Base-by-base conservation (phyloP, 192 early-diverging fungal species). In the Mortierella alpina region DNA sequence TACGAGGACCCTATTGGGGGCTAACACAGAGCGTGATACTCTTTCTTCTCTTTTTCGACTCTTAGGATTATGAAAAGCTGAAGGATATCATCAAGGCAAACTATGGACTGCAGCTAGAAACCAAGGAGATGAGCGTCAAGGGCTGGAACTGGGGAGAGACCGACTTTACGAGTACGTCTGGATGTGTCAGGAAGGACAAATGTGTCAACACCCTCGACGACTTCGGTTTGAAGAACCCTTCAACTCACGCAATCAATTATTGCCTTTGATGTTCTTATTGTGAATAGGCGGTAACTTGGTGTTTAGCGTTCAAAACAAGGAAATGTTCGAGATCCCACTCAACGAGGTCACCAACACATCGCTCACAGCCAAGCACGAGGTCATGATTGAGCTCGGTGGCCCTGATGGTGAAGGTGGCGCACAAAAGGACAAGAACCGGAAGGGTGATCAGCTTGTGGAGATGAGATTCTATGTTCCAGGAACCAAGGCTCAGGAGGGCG, bases 91-190 rank as follows among this genome's bases (percentile, higher is more conserved):
- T 95, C 48, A 93, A 90, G 68, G 66, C 82, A 8, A 86, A 91
- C 66, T 97, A 97, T 84, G 86, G 90, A 52, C 78, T 95, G 53
- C 85, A 83, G 0, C 77, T 99, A 18, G 96, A 98, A 68, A 75
- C 84, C 31, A 93, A 91, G 72, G 96, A 99, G 68, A 79, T 95
- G 56, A 95, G 95, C 69, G 81, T 97, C 11, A 92, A 92, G 68
- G 97, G 97, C 41, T 97, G 95, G 93, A 98, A 99, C 87, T 99
- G 98, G 98, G 98, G 98, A 61, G 89, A 91, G 73, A 87, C 92
- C 20, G 94, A 94, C 53, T 94, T 96, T 70, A 88, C 93, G 74
- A 91, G 92, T 84, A 88, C 55, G 75, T 17, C 18, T n/a, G 15
- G n/a, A 20, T 9, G 18, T 10, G 4, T 4, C 4, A 57, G n/a